phyloP scores from a whole-genome alignment of 2,329 filamentous ascomycete species.

The Aaosphaeria pasadenensis region DNA sequence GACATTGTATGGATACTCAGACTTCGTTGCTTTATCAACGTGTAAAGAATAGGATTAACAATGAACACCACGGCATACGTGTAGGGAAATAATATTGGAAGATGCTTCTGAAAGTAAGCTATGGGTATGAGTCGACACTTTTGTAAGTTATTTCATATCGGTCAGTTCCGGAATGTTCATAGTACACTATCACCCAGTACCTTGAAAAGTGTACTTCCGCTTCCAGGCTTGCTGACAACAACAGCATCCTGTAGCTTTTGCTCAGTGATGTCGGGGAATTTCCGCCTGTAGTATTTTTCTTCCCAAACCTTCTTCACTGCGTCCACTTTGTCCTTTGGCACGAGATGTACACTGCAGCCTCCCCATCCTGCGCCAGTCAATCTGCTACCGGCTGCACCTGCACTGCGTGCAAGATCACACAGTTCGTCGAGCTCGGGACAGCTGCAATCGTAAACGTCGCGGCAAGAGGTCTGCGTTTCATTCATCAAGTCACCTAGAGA shows the following conservation, averaged over 20 bases:
- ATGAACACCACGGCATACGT: no score
- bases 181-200: slow-evolving; percentile 28
- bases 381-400: slow-evolving; percentile 80
- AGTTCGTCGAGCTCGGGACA: slow-evolving; percentile 90
- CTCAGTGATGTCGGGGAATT: slow-evolving; percentile 62
- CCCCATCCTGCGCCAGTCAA: slow-evolving; percentile 96
- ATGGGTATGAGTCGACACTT: no score
- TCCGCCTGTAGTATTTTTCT: slow-evolving; percentile 76
- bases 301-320: slow-evolving; percentile 75
- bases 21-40: no score
- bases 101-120: no score
- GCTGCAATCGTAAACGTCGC: slow-evolving; percentile 85
- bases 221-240: slow-evolving; percentile 83
- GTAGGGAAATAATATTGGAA: no score
- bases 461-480: slow-evolving; percentile 82
- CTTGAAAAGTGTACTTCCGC: slow-evolving; percentile 53
- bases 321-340: slow-evolving; percentile 78
- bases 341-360: slow-evolving; percentile 90
- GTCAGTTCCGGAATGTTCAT: slow-evolving; percentile 6
- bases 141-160: neutral
- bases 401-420: slow-evolving; percentile 72
- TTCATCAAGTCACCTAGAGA: slow-evolving; percentile 82
- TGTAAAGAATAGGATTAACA: no score
- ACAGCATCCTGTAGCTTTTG: slow-evolving; percentile 78
- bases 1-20: no score